Evolutionary conservation across 768 basidiomycete genomes (phyloP).

Genomic region (Russula emetica): DNA sequence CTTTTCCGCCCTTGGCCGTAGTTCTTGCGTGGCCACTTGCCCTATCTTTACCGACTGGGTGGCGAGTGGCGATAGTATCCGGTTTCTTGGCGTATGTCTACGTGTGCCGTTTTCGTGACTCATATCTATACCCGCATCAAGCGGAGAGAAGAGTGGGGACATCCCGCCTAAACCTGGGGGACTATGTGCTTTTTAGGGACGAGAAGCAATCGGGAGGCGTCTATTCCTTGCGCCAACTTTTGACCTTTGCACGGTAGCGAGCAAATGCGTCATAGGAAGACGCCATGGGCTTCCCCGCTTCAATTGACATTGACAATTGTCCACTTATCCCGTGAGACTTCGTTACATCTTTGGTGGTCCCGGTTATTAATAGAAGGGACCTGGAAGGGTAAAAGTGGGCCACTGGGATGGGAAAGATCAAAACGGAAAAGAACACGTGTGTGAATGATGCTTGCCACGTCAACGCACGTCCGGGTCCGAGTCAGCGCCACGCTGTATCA

Average conservation of each 20-base stretch:
- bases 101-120: background rate
- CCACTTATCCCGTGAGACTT: background rate
- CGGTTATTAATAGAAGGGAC: background rate
- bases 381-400: too few relatives aligned
- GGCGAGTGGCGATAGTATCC: background rate
- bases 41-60: background rate
- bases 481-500: too few relatives aligned
- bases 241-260: background rate
- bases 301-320: background rate
- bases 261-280: slow-evolving; percentile 3
- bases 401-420: too few relatives aligned
- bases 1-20: background rate
- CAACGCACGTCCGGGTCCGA: too few relatives aligned
- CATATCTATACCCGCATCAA: background rate
- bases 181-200: background rate
- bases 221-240: background rate
- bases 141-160: background rate
- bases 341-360: background rate
- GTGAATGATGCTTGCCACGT: too few relatives aligned
- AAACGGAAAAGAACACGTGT: too few relatives aligned
- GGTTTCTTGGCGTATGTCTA: background rate
- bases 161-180: background rate
- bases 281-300: background rate
- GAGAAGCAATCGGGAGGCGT: background rate
- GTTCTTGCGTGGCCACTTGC: background rate